phyloP scores from a whole-genome alignment of 2,329 filamentous ascomycete genomes.

The Epichloe festucae region DNA sequence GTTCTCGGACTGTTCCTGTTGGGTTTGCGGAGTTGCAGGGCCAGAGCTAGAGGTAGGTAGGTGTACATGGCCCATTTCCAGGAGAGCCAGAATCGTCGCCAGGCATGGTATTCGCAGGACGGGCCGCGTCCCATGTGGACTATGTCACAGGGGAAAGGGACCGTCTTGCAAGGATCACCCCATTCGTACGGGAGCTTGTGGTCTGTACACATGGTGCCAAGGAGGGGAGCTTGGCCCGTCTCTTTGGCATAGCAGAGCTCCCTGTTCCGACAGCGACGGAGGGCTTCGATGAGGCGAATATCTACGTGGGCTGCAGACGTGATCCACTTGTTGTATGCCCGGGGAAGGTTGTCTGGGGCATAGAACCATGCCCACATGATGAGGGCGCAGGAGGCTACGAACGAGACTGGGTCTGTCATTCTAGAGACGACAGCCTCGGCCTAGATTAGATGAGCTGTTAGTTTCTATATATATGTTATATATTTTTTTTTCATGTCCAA shows the following conservation, averaged over 20 bases:
- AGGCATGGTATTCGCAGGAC: constrained; percentile 62
- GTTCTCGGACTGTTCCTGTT: constrained; percentile 32
- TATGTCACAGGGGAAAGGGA: constrained; percentile 70
- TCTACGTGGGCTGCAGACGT: constrained; percentile 64
- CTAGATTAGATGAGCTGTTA: constrained; percentile 8
- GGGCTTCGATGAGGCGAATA: constrained; percentile 56
- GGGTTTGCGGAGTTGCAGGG: constrained; percentile 42
- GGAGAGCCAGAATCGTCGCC: constrained; percentile 52
- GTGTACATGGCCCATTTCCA: constrained; percentile 65
- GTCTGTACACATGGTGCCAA: constrained; percentile 60
- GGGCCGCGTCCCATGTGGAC: constrained; percentile 69
- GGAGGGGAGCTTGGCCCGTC: constrained; percentile 54
- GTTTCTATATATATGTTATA: no score
- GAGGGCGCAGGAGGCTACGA: constrained; percentile 56
- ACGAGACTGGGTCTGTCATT: constrained; percentile 52
- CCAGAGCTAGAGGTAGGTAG: constrained; percentile 62
- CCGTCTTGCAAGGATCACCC: constrained; percentile 56
- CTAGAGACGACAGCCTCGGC: constrained; percentile 21
- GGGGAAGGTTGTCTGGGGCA: constrained; percentile 54
- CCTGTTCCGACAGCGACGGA: constrained; percentile 52
- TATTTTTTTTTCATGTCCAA: no score
- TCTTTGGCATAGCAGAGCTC: constrained; percentile 60
- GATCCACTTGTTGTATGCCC: constrained; percentile 72
- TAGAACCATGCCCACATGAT: constrained; percentile 93
- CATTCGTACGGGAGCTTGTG: constrained; percentile 54